Evolutionary conservation across 768 basidiomycete species (phyloP), one percentile per base, ranked within the genome.

Genomic region (Mycena crocata): DNA sequence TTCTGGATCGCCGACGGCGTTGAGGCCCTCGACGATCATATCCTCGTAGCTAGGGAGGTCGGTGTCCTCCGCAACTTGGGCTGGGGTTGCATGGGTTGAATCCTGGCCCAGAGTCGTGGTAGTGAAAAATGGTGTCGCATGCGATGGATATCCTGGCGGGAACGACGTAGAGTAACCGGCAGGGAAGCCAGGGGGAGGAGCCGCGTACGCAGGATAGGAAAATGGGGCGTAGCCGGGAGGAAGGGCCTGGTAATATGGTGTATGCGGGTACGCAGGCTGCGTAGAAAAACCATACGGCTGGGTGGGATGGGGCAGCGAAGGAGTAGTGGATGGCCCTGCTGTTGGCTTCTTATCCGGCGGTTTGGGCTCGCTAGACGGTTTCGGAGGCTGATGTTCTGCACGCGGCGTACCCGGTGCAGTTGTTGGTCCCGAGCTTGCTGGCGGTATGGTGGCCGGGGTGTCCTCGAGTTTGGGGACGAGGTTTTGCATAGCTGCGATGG

Each of bases 41-140:
- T 95, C 94, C 73, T 96, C 94, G 62, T 96, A 96, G 68, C 91
- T 92, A 9, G 94, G 94, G 52, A 95, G 82, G 71, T 93, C 87
- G 32, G 86, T 86, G 12, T 75, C 73, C 7, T 75, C 69, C 21
- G 52, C 19, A 23, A 57, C 12, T 12, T 58, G 40, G 24, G 63
- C 26, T 65, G 76, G 9, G 69, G 71, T 45, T 69, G 75, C 56
- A 3, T 75, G 71, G 26, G 74, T 74, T 13, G 66, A 70, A 39
- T 48, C 57, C 23, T 31, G 57, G 14, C n/a, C n/a, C n/a, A 67
- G 57, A 57, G 55, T 51, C 45, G 52, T 2, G 30, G 56, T 5
- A 71, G 32, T 63, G 50, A 52, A 71, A 56, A 42, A 72, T 69
- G 55, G 62, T 37, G 40, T 64, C 55, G 32, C 13, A 68, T 42